phyloP scores from a whole-genome alignment of 208 protist genomes.

The Leishmania martiniquensis region DNA sequence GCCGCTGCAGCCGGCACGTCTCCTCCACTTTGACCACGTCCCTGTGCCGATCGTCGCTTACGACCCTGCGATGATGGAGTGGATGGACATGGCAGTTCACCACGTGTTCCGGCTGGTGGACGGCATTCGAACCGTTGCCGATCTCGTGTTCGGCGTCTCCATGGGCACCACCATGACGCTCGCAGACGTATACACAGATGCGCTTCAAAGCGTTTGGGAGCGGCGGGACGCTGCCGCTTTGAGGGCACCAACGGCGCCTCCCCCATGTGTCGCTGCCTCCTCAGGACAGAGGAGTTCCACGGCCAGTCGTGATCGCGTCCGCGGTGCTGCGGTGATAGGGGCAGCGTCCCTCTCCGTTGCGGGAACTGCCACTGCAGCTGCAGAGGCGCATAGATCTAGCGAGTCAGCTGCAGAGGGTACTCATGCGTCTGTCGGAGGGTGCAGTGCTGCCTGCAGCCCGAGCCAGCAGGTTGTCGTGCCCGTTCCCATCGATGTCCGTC shows the following conservation, averaged over 20 bases:
- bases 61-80: constrained; percentile 43
- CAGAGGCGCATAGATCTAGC: background rate
- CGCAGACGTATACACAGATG: constrained; percentile 44
- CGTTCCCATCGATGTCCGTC: constrained; percentile 20
- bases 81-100: constrained; percentile 70
- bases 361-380: background rate
- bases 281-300: background rate
- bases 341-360: background rate
- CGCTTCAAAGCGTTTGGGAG: constrained; percentile 19
- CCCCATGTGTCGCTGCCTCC: background rate
- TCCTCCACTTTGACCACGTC: constrained; percentile 55
- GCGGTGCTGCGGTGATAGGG: background rate
- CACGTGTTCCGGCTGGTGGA: constrained; percentile 68
- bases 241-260: background rate
- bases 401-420: constrained; percentile 1
- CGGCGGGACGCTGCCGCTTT: background rate
- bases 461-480: constrained; percentile 4
- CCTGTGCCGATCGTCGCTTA: constrained; percentile 59
- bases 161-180: constrained; percentile 49
- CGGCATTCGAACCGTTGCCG: constrained; percentile 66
- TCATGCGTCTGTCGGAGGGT: background rate
- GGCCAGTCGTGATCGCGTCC: background rate
- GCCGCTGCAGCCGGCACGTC: constrained; percentile 41
- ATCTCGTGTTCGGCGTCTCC: constrained; percentile 61
- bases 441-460: background rate